Base-by-base conservation (phyloP, 371 early-diverging fungal genomes). In the Rhizopus delemar region DNA sequence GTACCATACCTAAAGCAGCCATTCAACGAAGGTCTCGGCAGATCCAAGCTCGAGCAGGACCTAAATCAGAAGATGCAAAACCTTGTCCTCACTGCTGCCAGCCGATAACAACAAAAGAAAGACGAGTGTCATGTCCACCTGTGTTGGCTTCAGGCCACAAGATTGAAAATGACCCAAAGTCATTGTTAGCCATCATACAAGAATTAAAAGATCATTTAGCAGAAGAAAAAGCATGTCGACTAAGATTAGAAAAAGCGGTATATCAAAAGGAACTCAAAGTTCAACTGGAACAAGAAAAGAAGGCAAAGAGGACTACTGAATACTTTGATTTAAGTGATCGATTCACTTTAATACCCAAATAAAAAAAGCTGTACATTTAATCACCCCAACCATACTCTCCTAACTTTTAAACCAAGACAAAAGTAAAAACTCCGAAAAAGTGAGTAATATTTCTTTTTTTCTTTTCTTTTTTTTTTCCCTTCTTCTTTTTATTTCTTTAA, bases 161-260 rank as follows among this genome's bases (percentile, higher is more conserved):
- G 2, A 41, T 58, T 12, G 31, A 28, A 12, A 5, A 46, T 6
- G 53, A 55, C 35, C 5, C 58, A n/a, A 65, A 60, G 33, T 48
- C 36, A 7, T 51, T 65, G 15, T 41, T 60, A 32, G 69, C 50
- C 32, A 73, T 71, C 65, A 73, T 76, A 11, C 50, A 57, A 39
- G 60, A 64, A 6, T 54, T 76, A 34, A 69, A 76, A 48, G 22
- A 64, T 6, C 81, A 84, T 35, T 68, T 84, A 4, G 71, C 73
- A 3, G 69, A 82, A 34, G 85, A 84, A 55, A 75, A 71, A 41
- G 64, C 73, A 15, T 77, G 80, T 8, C 65, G 76, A n/a, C 53
- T 62, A 13, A 56, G 65, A 6, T 48, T 76, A 39, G 76, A 76
- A 41, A 46, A 62, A 29, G 59, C 51, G 0, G 57, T 62, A 7